A percentile compares a stretch with the other conserved stretches of the same genome.
These are phyloP conservation scores for Pseudopithomyces maydicus DNA, from an alignment of 2,329 filamentous ascomycete genomes.

Conservation along the genomic window DNA sequence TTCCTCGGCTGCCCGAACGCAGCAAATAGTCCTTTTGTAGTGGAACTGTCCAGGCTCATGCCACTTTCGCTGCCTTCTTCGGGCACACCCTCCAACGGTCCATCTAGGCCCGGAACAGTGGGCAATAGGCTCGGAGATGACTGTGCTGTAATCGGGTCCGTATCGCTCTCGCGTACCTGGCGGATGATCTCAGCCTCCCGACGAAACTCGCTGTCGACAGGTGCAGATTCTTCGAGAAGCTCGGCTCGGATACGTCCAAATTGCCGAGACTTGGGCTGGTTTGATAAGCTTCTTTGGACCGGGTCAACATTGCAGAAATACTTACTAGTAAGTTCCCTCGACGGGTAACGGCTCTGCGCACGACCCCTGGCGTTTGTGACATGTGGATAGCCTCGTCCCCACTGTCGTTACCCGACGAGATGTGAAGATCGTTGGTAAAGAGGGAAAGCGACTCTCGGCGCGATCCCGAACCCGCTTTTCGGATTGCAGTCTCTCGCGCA, in stretches of 20 bases:
- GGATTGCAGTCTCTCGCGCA: slow-evolving; percentile 54
- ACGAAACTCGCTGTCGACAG: slow-evolving; percentile 84
- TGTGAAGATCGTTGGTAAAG: slow-evolving; percentile 85
- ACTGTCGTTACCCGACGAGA: slow-evolving; percentile 78
- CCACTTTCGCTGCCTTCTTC: slow-evolving; percentile 65
- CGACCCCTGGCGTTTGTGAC: slow-evolving; percentile 70
- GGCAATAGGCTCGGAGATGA: slow-evolving; percentile 71
- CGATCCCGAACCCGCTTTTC: slow-evolving; percentile 59
- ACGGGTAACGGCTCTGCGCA: slow-evolving; percentile 81
- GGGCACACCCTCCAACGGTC: slow-evolving; percentile 69
- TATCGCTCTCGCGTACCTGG: slow-evolving; percentile 89
- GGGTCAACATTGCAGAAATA: slow-evolving; percentile 13
- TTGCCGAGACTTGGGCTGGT: slow-evolving; percentile 89
- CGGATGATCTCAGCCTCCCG: slow-evolving; percentile 95
- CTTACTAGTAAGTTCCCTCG: slow-evolving; percentile 86
- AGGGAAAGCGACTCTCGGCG: slow-evolving; percentile 88
- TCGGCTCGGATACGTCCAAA: slow-evolving; percentile 93
- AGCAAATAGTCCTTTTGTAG: slow-evolving; percentile 57
- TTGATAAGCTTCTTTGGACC: slow-evolving; percentile 18
- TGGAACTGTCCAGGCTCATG: slow-evolving; percentile 56
- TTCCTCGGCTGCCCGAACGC: slow-evolving; percentile 77
- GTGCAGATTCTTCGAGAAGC: slow-evolving; percentile 83
- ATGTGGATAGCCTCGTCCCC: slow-evolving; percentile 66
- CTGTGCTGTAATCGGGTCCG: slow-evolving; percentile 64
- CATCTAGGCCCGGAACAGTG: slow-evolving; percentile 59